phyloP scores from a whole-genome alignment of 345 rosid species.

The Kernera saxatilis region DNA sequence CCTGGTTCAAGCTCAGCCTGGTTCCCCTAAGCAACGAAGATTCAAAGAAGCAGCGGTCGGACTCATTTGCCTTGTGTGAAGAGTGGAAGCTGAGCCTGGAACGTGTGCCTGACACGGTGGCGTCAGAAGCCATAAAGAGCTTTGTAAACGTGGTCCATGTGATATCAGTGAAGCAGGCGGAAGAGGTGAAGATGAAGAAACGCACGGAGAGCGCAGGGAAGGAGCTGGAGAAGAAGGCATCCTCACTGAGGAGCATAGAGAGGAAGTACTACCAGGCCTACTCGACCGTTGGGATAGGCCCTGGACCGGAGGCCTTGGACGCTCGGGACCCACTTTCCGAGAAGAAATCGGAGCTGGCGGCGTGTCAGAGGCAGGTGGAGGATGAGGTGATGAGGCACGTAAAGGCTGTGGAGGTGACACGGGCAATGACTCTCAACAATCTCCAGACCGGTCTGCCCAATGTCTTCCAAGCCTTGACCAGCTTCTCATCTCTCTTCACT shows the following conservation, averaged over 20 bases:
- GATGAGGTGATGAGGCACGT: conserved; percentile 86
- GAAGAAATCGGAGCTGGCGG: conserved; percentile 71
- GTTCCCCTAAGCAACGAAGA: conserved; percentile 57
- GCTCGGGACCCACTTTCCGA: conserved; percentile 80
- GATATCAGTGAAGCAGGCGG: conserved; percentile 63
- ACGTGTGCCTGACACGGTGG: conserved; percentile 84
- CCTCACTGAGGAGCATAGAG: conserved; percentile 73
- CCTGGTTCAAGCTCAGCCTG: conserved; percentile 87
- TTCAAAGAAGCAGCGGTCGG: conserved; percentile 37
- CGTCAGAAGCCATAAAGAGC: conserved; percentile 96
- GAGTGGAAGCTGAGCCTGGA: conserved; percentile 92
- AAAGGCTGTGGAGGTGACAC: conserved; percentile 79
- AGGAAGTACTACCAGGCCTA: conserved; percentile 86
- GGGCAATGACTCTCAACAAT: conserved; percentile 75
- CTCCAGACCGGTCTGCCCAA: conserved; percentile 90
- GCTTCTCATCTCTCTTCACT: conserved; percentile 64
- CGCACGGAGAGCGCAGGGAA: conserved; percentile 64
- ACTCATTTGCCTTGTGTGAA: conserved; percentile 59
- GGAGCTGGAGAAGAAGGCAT: conserved; percentile 89
- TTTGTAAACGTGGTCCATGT: conserved; percentile 68
- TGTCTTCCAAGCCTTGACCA: conserved; percentile 78
- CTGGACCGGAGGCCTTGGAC: conserved; percentile 60
- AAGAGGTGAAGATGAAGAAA: conserved; percentile 77
- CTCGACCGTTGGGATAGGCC: conserved; percentile 75
- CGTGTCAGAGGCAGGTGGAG: conserved; percentile 77